Evolutionary conservation across 805 yeast species (phyloP), one percentile per base, ranked within the genome.

Genomic region (Kodamaea sagamina): DNA sequence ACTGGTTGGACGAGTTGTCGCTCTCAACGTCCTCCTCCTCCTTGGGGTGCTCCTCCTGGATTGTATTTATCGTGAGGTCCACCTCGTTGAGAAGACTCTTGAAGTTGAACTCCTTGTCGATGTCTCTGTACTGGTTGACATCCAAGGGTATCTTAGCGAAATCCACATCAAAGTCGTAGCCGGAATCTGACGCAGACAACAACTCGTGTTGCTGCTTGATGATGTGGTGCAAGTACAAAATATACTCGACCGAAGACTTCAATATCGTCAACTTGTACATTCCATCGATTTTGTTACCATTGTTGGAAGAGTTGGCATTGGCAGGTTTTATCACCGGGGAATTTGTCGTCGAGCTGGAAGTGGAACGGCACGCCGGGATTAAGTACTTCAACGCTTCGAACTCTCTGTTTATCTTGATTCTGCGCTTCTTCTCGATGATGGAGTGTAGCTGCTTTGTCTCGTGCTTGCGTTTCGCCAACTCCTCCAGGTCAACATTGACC

Each of bases 171-270:
- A 74, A 75, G 42, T 54, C 49, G 16, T 36, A 39, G 31, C 43
- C 42, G 26, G 44, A 42, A 4, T 32, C 24, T 1, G 36, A 15
- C 0, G 53, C 40, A 17, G 52, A 46, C 52, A 79, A 58, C 43
- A 78, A 65, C n/a, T 69, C 55, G 46, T 73, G 74, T 57, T 81
- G 78, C 45, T 76, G 62, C 44, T 73, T 69, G 15, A 82, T 71
- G 8, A 81, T 73, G 43, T 74, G 70, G 58, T 86, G 89, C 38
- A 86, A 69, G 55, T 85, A 84, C 47, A 79, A 72, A 48, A 87
- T 82, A 57, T 87, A 86, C 55, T 85, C 90, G 17, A 87, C 95
- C 0, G 92, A 80, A n/a, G 87, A 82, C 59, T 86, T 89, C 32
- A 87, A 65, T 21, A 87, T 84, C 3, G 89, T 86, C 47, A 87